These are phyloP conservation scores for Bertia moriformis DNA, from an alignment of 2,329 filamentous ascomycete species.

Conservation along the genomic window DNA sequence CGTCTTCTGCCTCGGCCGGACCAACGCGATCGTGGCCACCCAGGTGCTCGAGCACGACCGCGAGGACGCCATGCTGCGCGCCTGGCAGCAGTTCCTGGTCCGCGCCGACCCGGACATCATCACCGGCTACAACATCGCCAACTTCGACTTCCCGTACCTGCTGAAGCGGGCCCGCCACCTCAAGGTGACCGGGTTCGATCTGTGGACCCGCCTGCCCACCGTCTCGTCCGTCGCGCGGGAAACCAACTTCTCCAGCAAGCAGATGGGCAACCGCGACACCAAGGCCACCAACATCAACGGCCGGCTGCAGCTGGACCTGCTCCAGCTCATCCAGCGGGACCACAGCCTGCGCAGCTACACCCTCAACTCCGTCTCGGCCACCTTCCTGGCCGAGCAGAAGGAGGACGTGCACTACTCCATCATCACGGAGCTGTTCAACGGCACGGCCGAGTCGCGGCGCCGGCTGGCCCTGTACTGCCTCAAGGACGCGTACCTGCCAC, in stretches of 20 bases:
- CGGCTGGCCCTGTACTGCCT: slow-evolving; percentile 89
- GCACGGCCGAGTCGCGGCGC: slow-evolving; percentile 79
- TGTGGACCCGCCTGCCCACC: slow-evolving; percentile 68
- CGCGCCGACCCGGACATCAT: slow-evolving; percentile 92
- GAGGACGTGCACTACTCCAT: slow-evolving; percentile 98
- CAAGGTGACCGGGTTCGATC: slow-evolving; percentile 67
- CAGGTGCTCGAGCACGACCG: slow-evolving; percentile 71
- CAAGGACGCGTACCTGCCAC: slow-evolving; percentile 91
- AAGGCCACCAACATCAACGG: slow-evolving; percentile 92
- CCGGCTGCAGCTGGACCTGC: slow-evolving; percentile 75
- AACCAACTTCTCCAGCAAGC: slow-evolving; percentile 87
- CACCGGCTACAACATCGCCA: slow-evolving; percentile 95
- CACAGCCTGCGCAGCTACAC: slow-evolving; percentile 94
- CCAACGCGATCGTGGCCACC: slow-evolving; percentile 85
- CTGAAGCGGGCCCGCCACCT: slow-evolving; percentile 76
- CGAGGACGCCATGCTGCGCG: slow-evolving; percentile 80
- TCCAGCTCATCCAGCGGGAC: slow-evolving; percentile 91
- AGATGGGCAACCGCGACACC: slow-evolving; percentile 91
- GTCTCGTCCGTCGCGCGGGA: slow-evolving; percentile 59
- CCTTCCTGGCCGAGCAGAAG: slow-evolving; percentile 93
- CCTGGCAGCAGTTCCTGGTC: slow-evolving; percentile 80
- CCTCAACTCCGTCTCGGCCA: slow-evolving; percentile 84
- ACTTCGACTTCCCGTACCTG: slow-evolving; percentile 96
- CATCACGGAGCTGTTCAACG: slow-evolving; percentile 97
- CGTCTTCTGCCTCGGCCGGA: slow-evolving; percentile 86